Evolutionary conservation across 1,139 yeast genomes (phyloP).

Genomic region (Hansenula lynferdii): DNA sequence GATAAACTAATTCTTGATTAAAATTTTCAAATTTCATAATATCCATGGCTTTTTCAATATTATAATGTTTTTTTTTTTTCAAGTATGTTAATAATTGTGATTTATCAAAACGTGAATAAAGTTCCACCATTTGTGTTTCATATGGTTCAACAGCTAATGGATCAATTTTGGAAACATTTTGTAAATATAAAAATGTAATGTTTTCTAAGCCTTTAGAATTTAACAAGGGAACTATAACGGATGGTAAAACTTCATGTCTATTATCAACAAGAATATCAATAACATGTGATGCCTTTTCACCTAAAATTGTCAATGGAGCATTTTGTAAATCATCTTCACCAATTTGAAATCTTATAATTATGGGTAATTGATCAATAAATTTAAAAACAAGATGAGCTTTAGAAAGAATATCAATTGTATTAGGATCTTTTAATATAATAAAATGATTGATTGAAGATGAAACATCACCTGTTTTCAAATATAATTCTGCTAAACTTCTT

Average conservation of each 20-base stretch:
- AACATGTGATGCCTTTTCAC: constrained; percentile 37
- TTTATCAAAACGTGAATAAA: constrained; percentile 61
- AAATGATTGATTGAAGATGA: constrained; percentile 61
- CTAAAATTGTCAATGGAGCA: constrained; percentile 40
- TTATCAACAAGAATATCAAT: constrained; percentile 57
- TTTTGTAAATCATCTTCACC: constrained; percentile 29
- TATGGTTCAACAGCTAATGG: constrained; percentile 46
- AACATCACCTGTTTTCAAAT: constrained; percentile 54
- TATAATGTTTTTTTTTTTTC: constrained; percentile 46
- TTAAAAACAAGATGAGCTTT: constrained; percentile 55
- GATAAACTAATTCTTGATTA: constrained; percentile 70
- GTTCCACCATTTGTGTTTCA: constrained; percentile 60
- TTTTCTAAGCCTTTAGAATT: constrained; percentile 38
- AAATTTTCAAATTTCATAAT: constrained; percentile 51
- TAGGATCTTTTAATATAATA: constrained; percentile 46
- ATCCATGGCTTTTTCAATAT: constrained; percentile 61
- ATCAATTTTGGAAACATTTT: constrained; percentile 49
- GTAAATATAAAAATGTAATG: constrained; percentile 57
- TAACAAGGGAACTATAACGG: constrained; percentile 43
- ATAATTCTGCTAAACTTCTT: constrained; percentile 49
- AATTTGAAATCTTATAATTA: constrained; percentile 45
- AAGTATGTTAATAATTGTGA: constrained; percentile 51
- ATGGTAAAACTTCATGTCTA: constrained; percentile 60
- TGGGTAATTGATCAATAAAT: constrained; percentile 46
- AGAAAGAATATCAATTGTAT: constrained; percentile 54